These are phyloP conservation scores for Aspergillus uvarum DNA, from an alignment of 2,329 filamentous ascomycete genomes.

Conservation along the genomic window DNA sequence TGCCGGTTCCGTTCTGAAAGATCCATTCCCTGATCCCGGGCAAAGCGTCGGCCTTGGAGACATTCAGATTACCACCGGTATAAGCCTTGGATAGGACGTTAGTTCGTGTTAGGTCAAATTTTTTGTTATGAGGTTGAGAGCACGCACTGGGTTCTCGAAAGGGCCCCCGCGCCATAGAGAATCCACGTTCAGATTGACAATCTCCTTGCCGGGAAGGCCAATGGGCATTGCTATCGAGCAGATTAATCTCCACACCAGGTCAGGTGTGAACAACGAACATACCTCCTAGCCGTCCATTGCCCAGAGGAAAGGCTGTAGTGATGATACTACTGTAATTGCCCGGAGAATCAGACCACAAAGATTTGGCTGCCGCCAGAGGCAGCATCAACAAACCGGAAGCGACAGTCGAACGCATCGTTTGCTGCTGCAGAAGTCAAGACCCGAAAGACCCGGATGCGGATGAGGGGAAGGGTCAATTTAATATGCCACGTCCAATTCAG, in stretches of 20 bases:
- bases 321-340: constrained; percentile 11
- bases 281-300: constrained; percentile 20
- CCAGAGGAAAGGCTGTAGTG: constrained; percentile 16
- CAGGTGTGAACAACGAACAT: not conserved
- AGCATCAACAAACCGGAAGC: not conserved
- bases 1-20: constrained; percentile 24
- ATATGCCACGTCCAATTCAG: not conserved
- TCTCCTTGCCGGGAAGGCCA: constrained; percentile 14
- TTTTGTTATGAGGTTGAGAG: too few relatives aligned
- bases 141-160: constrained; percentile 19
- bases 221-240: constrained; percentile 18
- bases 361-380: constrained; percentile 9
- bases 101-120: not conserved
- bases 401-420: not conserved
- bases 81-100: constrained; percentile 10
- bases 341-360: constrained; percentile 12
- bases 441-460: not conserved
- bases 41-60: constrained; percentile 18
- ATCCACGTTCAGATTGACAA: constrained; percentile 27
- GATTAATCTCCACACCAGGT: not conserved
- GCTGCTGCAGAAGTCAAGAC: not conserved
- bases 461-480: not conserved
- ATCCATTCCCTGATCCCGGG: constrained; percentile 20
- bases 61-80: constrained; percentile 20
- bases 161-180: constrained; percentile 29